Conservation (phyloP, 345 rosid genomes). For the Gossypium thurberi region DNA sequence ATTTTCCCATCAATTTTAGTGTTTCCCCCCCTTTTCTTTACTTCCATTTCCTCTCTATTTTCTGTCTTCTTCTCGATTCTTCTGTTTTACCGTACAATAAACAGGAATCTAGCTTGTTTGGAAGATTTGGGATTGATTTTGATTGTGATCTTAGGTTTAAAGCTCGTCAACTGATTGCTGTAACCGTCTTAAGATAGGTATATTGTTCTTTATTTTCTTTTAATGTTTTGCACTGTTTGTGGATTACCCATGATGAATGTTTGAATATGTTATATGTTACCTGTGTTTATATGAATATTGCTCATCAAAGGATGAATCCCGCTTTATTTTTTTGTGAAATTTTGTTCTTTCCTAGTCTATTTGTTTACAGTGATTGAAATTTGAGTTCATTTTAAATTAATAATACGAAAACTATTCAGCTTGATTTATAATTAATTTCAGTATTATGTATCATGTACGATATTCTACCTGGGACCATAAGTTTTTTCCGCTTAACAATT, state of each 20-base stretch:
- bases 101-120: not conserved
- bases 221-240: not conserved
- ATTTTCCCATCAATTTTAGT: not conserved
- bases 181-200: slow-evolving; percentile 5
- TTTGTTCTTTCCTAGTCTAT: not conserved
- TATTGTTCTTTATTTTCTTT: not conserved
- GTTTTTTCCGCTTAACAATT: not conserved
- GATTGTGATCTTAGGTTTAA: not conserved
- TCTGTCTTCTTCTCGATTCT: not conserved
- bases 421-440: not conserved
- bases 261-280: not conserved
- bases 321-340: not conserved
- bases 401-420: not conserved
- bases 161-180: not conserved
- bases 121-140: not conserved
- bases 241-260: not conserved
- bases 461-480: not conserved
- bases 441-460: not conserved
- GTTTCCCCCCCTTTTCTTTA: not conserved
- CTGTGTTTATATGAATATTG: not conserved
- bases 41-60: not conserved
- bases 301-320: not conserved
- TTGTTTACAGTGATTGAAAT: not conserved
- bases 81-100: not conserved
- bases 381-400: not conserved